Base-by-base conservation (phyloP, 108 stramenopile species). In the Epipyxis sp. region DNA sequence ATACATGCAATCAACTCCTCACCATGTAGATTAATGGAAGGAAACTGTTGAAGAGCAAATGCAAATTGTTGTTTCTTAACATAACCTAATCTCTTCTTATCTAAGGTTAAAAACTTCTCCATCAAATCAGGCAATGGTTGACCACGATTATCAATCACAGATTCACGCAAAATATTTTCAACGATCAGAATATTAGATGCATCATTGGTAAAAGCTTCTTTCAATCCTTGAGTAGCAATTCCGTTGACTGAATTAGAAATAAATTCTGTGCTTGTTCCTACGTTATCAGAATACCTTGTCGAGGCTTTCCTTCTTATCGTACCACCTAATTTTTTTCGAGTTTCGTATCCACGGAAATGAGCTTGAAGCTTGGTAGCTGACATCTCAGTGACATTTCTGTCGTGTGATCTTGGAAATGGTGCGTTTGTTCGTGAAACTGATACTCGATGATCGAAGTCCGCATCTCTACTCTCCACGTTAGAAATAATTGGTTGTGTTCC, bases 21-120 rank as follows among this genome's bases (percentile, higher is more conserved):
- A 10, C 61, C 61, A 65, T 65, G 61, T 32, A 65, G 61, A 6
- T 10, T 32, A 29, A 65, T 3, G 6, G 59, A 50, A 1, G 80
- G 78, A 0, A 83, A 34, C 69, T 34, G 59, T 30, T 72, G 40
- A 1, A 85, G 27, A 1, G 79, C 83, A 30, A 78, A 81, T 1
- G 84, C 84, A 37, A 85, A 85, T 1, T 81, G 79, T n/a, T 72
- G 61, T 1, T 80, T 76, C 68, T 83, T 78, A 0, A 85, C 71
- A 74, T 27, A 34, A 35, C 71, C 71, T 20, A 27, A 6, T 32
- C 25, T 13, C 71, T 74, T 74, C 34, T 46, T 3, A 32, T 74
- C 71, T 6, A 74, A 3, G 3, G 3, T 74, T 34, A 20, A 54
- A 37, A 74, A 74, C 6, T 3, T 25, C 3, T 6, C 71, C 6